phyloP scores from a whole-genome alignment of 176 grass and related monocot genomes.

The Elaeis guineensis region DNA sequence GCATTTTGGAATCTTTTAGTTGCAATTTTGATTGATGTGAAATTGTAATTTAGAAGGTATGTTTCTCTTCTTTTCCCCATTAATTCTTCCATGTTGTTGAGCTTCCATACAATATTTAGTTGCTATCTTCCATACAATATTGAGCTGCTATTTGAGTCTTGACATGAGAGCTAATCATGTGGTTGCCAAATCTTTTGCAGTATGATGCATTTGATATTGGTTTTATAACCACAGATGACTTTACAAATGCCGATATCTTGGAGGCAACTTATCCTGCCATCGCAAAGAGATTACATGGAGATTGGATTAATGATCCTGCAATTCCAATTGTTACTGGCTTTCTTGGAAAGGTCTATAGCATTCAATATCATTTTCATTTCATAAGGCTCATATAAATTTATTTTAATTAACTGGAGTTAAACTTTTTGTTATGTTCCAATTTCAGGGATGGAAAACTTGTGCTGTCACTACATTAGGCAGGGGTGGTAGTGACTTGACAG shows the following conservation, averaged over 20 bases:
- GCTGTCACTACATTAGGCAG: slow-evolving; percentile 84
- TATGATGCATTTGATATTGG: slow-evolving; percentile 85
- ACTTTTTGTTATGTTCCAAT: background rate
- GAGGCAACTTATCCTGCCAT: slow-evolving; percentile 94
- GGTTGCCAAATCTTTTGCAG: slow-evolving; percentile 33
- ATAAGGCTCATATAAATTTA: too few species aligned
- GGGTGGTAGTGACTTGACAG: slow-evolving; percentile 92
- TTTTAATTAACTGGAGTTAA: too few species aligned
- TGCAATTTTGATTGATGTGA: too few species aligned
- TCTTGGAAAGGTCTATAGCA: slow-evolving; percentile 69
- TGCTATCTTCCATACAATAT: too few species aligned
- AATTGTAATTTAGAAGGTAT: too few species aligned
- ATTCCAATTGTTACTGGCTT: slow-evolving; percentile 92
- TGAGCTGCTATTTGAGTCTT: background rate
- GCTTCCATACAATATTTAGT: too few species aligned
- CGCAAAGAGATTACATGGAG: slow-evolving; percentile 73
- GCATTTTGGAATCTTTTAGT: too few species aligned
- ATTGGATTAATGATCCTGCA: slow-evolving; percentile 71
- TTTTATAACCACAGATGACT: slow-evolving; percentile 92
- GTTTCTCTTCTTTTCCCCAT: too few species aligned
- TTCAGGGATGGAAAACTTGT: slow-evolving; percentile 86
- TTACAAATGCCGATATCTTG: slow-evolving; percentile 83
- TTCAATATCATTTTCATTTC: background rate
- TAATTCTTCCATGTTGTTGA: too few species aligned
- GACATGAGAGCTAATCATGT: background rate